These are phyloP conservation scores for Ensete ventricosum DNA, from an alignment of 176 grass and related monocot species.

Conservation along the genomic window DNA sequence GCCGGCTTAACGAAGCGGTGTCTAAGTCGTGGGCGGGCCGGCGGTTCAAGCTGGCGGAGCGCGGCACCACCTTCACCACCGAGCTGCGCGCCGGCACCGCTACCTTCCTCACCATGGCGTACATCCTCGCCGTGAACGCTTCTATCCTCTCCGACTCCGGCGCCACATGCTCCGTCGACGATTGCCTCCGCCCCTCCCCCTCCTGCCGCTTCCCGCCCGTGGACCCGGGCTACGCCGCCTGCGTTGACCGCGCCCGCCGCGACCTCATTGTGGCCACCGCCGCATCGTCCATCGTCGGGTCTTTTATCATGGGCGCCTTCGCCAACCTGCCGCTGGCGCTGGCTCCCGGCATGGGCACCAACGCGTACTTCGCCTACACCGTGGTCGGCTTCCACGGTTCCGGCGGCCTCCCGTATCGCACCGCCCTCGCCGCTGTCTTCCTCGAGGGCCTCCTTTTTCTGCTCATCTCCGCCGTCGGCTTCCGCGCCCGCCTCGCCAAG, in stretches of 20 bases:
- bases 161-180: not conserved
- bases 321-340: conserved; percentile 14
- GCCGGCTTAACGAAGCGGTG: not conserved
- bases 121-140: conserved; percentile 6
- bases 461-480: not conserved
- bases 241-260: not conserved
- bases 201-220: not conserved
- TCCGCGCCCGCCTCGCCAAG: conserved; percentile 1
- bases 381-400: conserved; percentile 14
- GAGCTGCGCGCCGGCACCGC: conserved; percentile 1
- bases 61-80: conserved; percentile 3
- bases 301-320: conserved; percentile 7
- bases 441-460: conserved; percentile 12
- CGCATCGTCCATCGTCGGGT: not conserved
- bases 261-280: conserved; percentile 11
- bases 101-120: not conserved
- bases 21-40: not conserved
- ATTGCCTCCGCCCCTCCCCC: not conserved
- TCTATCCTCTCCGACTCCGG: conserved; percentile 5
- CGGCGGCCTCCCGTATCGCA: not conserved
- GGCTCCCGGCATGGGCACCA: conserved; percentile 13
- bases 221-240: not conserved
- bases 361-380: conserved; percentile 18
- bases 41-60: conserved; percentile 1
- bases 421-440: conserved; percentile 10